Conservation (phyloP, 2,329 filamentous ascomycete genomes). For the Penicillium sp. region DNA sequence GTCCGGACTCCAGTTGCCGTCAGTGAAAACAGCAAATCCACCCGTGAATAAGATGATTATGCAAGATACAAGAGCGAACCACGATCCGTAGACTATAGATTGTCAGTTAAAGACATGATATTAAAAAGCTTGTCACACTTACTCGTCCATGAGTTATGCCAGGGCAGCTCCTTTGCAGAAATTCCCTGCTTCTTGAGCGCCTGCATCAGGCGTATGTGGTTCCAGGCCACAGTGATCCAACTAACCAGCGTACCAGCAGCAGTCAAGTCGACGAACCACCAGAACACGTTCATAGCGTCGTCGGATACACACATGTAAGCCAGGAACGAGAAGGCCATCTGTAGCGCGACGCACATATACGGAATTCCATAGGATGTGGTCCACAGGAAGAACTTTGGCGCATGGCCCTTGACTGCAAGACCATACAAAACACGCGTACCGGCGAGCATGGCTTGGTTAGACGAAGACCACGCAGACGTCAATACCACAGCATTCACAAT, state of each 20-base stretch:
- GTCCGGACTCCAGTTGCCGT: slow-evolving; percentile 55
- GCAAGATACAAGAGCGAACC: slow-evolving; percentile 55
- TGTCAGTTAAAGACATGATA: neutral
- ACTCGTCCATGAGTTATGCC: slow-evolving; percentile 59
- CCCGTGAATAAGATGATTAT: slow-evolving; percentile 65
- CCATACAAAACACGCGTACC: slow-evolving; percentile 66
- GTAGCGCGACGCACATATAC: slow-evolving; percentile 42
- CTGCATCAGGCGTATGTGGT: slow-evolving; percentile 55
- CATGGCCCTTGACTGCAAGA: slow-evolving; percentile 50
- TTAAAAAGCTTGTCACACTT: neutral
- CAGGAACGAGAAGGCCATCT: slow-evolving; percentile 56
- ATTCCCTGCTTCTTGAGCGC: slow-evolving; percentile 57
- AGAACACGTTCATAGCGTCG: slow-evolving; percentile 58
- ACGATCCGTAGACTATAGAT: slow-evolving; percentile 56
- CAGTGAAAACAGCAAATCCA: slow-evolving; percentile 62
- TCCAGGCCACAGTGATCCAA: slow-evolving; percentile 59
- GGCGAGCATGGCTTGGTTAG: slow-evolving; percentile 40
- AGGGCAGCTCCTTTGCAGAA: slow-evolving; percentile 50
- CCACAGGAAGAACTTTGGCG: slow-evolving; percentile 40
- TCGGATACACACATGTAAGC: slow-evolving; percentile 67
- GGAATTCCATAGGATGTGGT: slow-evolving; percentile 44
- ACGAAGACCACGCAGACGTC: slow-evolving; percentile 41
- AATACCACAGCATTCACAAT: slow-evolving; percentile 42
- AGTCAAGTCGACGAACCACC: slow-evolving; percentile 49
- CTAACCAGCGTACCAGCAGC: slow-evolving; percentile 61